Evolutionary conservation across 169 alveolate genomes (phyloP).

Genomic region (Cryptosporidium parvum): DNA sequence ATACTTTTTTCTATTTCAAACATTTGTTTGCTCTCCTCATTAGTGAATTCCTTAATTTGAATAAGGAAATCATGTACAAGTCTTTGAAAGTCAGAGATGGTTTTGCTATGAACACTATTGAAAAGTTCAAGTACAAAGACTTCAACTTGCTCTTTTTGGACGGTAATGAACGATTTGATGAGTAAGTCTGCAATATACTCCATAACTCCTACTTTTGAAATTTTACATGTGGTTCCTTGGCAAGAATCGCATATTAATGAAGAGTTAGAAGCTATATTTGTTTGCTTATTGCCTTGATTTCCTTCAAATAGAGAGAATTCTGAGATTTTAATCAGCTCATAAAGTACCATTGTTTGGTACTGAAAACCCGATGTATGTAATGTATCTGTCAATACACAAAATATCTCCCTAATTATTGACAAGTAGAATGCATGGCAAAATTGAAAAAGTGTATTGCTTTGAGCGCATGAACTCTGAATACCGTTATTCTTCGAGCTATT

Average conservation of each 20-base stretch:
- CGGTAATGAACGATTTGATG: constrained; percentile 79
- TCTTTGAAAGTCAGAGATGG: constrained; percentile 79
- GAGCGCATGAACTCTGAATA: constrained; percentile 76
- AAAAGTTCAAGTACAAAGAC: constrained; percentile 80
- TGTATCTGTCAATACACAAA: constrained; percentile 90
- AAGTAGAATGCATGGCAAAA: constrained; percentile 88
- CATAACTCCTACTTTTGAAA: constrained; percentile 80
- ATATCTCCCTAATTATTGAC: constrained; percentile 86
- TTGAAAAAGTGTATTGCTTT: constrained; percentile 54
- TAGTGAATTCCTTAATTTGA: constrained; percentile 78
- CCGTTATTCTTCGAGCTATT: constrained; percentile 77
- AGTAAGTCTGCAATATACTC: constrained; percentile 79
- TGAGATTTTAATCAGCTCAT: constrained; percentile 80
- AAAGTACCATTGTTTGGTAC: constrained; percentile 87
- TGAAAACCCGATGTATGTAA: constrained; percentile 92
- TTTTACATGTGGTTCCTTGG: constrained; percentile 54
- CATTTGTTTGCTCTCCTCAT: constrained; percentile 39
- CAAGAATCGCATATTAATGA: constrained; percentile 14
- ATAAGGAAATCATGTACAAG: constrained; percentile 78
- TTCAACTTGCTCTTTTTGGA: constrained; percentile 81
- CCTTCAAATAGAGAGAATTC: constrained; percentile 81
- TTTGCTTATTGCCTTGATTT: constrained; percentile 60
- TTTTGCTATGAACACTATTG: constrained; percentile 78
- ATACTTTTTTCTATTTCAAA: constrained; percentile 57
- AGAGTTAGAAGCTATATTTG: background rate